Conservation (phyloP, 139 green algal species). For the Tetraselmis chui region DNA sequence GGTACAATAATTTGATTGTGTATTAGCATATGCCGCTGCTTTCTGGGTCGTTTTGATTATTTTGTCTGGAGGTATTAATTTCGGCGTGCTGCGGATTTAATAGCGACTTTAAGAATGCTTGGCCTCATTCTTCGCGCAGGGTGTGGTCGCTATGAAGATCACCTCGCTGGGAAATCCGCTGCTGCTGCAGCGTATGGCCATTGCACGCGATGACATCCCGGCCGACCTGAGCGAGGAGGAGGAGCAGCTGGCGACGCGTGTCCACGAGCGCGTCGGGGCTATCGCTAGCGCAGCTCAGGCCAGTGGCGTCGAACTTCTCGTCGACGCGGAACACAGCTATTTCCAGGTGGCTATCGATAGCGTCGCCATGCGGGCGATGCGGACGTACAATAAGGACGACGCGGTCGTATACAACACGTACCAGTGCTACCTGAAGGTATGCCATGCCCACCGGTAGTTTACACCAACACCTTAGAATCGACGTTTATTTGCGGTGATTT, state of each 20-base stretch:
- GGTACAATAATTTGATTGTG: too few species aligned
- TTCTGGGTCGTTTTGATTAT: too few species aligned
- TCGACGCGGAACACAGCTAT: slow-evolving; percentile 86
- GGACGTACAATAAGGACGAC: slow-evolving; percentile 51
- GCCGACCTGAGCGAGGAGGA: slow-evolving; percentile 49
- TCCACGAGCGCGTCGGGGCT: slow-evolving; percentile 9
- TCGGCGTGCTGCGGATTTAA: too few species aligned
- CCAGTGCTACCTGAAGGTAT: slow-evolving; percentile 79
- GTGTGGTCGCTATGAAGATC: slow-evolving; percentile 36
- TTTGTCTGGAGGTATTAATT: too few species aligned
- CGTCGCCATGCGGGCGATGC: slow-evolving; percentile 58
- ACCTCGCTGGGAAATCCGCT: slow-evolving; percentile 75
- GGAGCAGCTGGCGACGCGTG: background rate
- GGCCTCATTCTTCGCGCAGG: background rate
- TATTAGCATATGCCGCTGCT: too few species aligned
- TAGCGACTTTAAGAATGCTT: too few species aligned
- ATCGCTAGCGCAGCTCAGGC: slow-evolving; percentile 7
- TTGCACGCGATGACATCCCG: slow-evolving; percentile 38
- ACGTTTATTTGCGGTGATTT: too few species aligned
- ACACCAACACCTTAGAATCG: too few species aligned
- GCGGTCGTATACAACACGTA: slow-evolving; percentile 75
- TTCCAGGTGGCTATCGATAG: slow-evolving; percentile 86
- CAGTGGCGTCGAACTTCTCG: slow-evolving; percentile 58
- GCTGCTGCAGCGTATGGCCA: slow-evolving; percentile 65
- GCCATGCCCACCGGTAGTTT: too few species aligned